Conservation (phyloP, 768 basidiomycete genomes). For the Termitomyces sp. region DNA sequence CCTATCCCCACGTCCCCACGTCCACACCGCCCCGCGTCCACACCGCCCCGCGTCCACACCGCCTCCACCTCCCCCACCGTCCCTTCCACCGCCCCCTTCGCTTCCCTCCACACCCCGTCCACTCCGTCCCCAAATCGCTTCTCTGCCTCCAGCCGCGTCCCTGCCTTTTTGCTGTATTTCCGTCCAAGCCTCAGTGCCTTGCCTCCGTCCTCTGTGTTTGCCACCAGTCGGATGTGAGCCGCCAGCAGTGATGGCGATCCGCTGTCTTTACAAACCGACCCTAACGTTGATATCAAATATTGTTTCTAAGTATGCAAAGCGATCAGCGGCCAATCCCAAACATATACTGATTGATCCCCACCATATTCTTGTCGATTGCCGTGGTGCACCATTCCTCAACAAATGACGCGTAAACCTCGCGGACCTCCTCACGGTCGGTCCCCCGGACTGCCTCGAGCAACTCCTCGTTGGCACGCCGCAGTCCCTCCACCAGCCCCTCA, state of each 20-base stretch:
- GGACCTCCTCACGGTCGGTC: conserved; percentile 18
- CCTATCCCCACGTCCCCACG: no score
- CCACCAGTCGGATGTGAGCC: conserved; percentile 25
- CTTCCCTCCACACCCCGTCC: conserved; percentile 36
- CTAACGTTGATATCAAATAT: conserved; percentile 47
- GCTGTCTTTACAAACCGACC: conserved; percentile 21
- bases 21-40: no score
- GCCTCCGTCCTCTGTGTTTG: conserved; percentile 13
- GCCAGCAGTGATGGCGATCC: conserved; percentile 25
- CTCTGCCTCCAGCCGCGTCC: conserved; percentile 41
- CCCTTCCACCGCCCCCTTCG: conserved; percentile 29
- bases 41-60: conserved; percentile 58
- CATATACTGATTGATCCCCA: conserved; percentile 7
- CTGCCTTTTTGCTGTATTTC: conserved; percentile 37
- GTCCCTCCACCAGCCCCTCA: conserved; percentile 29
- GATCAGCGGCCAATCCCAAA: conserved; percentile 16
- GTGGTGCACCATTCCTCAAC: conserved; percentile 48
- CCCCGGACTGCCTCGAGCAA: conserved; percentile 21
- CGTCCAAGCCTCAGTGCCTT: conserved; percentile 34
- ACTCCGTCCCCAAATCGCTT: conserved; percentile 18
- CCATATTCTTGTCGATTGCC: conserved; percentile 42
- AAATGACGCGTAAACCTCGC: conserved; percentile 39
- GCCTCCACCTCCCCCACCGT: conserved; percentile 25
- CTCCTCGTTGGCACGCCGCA: conserved; percentile 34
- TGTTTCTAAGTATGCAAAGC: conserved; percentile 32